A percentile compares a stretch with the other conserved stretches of the same genome.
Evolutionary conservation across 345 rosid species (phyloP).

Genomic region (Acer negundo): DNA sequence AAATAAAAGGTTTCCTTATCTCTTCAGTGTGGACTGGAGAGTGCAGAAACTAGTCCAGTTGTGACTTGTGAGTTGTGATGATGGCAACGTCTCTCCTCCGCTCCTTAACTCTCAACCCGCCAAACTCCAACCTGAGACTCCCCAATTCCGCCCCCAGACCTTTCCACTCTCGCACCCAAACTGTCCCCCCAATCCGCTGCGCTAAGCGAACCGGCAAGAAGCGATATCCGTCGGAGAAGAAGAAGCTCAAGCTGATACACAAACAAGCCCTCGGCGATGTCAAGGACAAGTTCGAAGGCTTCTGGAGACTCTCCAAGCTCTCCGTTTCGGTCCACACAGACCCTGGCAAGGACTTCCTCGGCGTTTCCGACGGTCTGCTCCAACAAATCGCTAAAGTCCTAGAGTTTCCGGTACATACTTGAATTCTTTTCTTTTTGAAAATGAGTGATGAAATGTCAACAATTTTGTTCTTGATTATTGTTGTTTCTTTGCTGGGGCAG

Average conservation of each 20-base stretch:
- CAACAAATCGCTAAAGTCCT: constrained; percentile 76
- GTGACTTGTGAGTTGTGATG: too few species aligned
- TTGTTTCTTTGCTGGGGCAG: constrained; percentile 32
- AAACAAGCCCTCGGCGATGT: constrained; percentile 49
- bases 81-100: constrained; percentile 37
- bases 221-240: constrained; percentile 96
- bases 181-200: constrained; percentile 38
- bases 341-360: constrained; percentile 83
- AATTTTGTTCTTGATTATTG: neutral
- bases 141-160: constrained; percentile 20
- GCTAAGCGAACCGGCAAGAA: constrained; percentile 82
- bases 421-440: too few species aligned
- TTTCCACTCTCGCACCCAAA: constrained; percentile 30
- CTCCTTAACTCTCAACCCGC: constrained; percentile 16
- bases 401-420: constrained; percentile 64
- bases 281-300: constrained; percentile 70
- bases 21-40: too few species aligned
- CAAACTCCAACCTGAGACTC: constrained; percentile 12
- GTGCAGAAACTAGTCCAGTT: too few species aligned
- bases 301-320: constrained; percentile 88
- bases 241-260: constrained; percentile 64
- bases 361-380: constrained; percentile 68
- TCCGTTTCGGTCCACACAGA: constrained; percentile 66
- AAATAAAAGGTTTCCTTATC: too few species aligned
- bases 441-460: neutral